Percentiles rank a stretch among this genome's conserved stretches.
Conservation (phyloP, 176 grass and related monocot species). For the Avena eriantha region DNA sequence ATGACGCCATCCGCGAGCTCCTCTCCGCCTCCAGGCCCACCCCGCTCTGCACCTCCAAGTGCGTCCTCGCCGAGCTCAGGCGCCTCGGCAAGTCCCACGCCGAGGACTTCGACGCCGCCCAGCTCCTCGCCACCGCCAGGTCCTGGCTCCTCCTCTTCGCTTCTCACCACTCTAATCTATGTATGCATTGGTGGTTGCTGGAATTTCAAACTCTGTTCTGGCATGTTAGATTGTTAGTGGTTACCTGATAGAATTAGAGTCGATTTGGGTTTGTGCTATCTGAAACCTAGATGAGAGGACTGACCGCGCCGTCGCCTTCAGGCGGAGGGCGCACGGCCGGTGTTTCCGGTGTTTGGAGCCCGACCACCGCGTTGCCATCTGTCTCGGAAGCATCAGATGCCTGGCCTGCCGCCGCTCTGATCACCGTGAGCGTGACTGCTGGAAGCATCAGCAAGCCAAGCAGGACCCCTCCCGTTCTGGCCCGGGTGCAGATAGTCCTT, state of each 20-base stretch:
- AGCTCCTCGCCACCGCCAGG: constrained; percentile 13
- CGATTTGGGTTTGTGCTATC: not conserved
- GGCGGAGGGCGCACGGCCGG: too few species aligned
- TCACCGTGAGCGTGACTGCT: too few species aligned
- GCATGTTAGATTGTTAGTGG: not conserved
- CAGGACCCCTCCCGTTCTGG: too few species aligned
- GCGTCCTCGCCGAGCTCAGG: constrained; percentile 21
- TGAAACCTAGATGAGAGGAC: not conserved
- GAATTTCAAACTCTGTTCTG: constrained; percentile 2
- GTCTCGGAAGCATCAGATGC: too few species aligned
- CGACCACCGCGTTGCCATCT: too few species aligned
- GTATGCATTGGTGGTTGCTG: not conserved
- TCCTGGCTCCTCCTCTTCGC: not conserved
- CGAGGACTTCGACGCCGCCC: constrained; percentile 27
- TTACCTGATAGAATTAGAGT: not conserved
- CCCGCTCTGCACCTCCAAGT: constrained; percentile 21
- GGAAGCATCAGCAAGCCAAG: too few species aligned
- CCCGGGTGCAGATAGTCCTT: too few species aligned
- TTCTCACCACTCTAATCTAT: constrained; percentile 1
- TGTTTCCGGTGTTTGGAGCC: too few species aligned
- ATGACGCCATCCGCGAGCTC: constrained; percentile 23
- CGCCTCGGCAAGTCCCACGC: constrained; percentile 28
- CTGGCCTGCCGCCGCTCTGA: too few species aligned
- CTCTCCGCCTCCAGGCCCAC: not conserved
- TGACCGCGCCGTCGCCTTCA: too few species aligned